Conservation (phyloP, 257 asterid genomes). For the Thymus quinquecostatus region DNA sequence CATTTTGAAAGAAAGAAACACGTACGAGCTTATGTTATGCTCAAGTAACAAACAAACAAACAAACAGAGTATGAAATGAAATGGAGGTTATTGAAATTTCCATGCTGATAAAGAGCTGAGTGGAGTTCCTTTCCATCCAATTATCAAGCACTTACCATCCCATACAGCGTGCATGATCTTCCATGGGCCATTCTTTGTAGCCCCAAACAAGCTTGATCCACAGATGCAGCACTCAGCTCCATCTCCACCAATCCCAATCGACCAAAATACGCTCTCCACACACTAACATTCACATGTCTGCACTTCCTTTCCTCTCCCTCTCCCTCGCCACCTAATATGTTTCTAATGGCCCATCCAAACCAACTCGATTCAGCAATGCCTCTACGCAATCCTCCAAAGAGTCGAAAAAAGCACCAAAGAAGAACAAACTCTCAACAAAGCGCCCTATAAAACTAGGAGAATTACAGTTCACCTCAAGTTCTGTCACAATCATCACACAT, state of each 20-base stretch:
- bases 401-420: conserved; percentile 46
- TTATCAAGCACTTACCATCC: conserved; percentile 41
- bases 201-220: conserved; percentile 44
- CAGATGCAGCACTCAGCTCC: conserved; percentile 41
- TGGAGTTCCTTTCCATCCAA: conserved; percentile 67
- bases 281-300: conserved; percentile 39
- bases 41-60: too few relatives aligned
- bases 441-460: conserved; percentile 48
- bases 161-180: conserved; percentile 42
- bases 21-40: too few relatives aligned
- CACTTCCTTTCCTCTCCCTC: conserved; percentile 37
- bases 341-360: conserved; percentile 38
- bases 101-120: conserved; percentile 47
- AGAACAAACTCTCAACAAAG: conserved; percentile 47
- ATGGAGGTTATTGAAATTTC: conserved; percentile 29
- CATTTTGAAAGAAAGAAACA: too few relatives aligned
- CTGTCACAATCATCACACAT: conserved; percentile 41
- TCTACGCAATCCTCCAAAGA: conserved; percentile 50
- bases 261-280: conserved; percentile 50
- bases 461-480: conserved; percentile 47
- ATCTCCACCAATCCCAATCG: conserved; percentile 37
- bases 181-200: conserved; percentile 36
- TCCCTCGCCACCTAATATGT: conserved; percentile 46
- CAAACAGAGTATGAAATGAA: too few relatives aligned
- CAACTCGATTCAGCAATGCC: conserved; percentile 33